Base-by-base conservation (phyloP, 495 filamentous ascomycete genomes). In the Penicillium tannophilum region DNA sequence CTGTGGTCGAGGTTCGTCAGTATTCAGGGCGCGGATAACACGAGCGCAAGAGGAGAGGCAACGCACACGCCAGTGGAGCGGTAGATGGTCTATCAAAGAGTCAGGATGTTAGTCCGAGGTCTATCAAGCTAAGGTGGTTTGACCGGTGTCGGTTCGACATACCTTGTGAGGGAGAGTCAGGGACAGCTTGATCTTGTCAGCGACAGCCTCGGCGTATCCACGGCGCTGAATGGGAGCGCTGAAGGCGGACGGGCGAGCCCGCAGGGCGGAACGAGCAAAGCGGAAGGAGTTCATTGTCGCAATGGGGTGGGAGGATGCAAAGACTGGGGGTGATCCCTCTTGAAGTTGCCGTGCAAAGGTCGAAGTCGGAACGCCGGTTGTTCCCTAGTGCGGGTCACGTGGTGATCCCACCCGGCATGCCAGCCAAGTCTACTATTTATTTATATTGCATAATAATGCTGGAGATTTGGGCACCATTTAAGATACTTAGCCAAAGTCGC, bases 111-210 rank as follows among this genome's bases (percentile, higher is more conserved):
- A 72, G 75, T 70, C 60, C 51, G 47, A 20, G 17, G 36, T 4
- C 36, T 51, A 53, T 17, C 19, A 51, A 58, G 41, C 45, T 28
- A 55, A 45, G 51, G 55, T 59, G 35, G 47, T 54, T 52, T 20
- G 33, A 26, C 48, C 49, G 52, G 53, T 48, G 47, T 36, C 56
- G 46, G 44, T 62, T 66, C 52, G 51, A 66, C 89, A 73, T 89
- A 98, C 94, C 91, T 97, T 91, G 80, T 98, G 95, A 80, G 94
- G 94, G 61, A 99, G 89, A 72, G 90, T 85, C 81, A 99, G 85
- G 80, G 91, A 94, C 77, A 99, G 85, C 85, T 94, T 91, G 85
- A 99, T 96, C 87, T 97, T 88, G 83, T 96, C 92, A 67, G 88
- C 79, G 64, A 93, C 91, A 62, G 92, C 93, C 70, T 98, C 95